These are phyloP conservation scores for Yarrowia sp. DNA, from an alignment of 805 yeast genomes.

Conservation along the genomic window DNA sequence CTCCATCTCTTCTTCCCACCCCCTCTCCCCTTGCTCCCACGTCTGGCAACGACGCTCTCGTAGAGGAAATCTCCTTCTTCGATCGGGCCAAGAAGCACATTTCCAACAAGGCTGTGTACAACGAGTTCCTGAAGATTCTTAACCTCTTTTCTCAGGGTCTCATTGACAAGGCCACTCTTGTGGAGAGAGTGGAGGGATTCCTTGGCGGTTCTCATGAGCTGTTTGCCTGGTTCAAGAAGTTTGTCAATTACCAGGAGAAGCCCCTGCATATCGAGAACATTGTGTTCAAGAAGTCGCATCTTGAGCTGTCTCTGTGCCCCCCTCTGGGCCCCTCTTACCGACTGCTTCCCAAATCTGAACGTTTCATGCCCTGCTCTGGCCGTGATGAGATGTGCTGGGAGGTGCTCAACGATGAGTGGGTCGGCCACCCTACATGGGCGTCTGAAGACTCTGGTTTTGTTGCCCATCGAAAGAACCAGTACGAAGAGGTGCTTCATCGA, in stretches of 20 bases:
- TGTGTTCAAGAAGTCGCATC: constrained; percentile 79
- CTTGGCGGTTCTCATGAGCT: constrained; percentile 78
- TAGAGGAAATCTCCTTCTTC: constrained; percentile 85
- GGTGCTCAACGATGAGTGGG: constrained; percentile 97
- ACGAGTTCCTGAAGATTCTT: constrained; percentile 84
- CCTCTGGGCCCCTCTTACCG: constrained; percentile 95
- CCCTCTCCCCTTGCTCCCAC: constrained; percentile 66
- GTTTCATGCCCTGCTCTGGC: constrained; percentile 96
- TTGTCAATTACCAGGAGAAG: constrained; percentile 82
- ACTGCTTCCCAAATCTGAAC: constrained; percentile 86
- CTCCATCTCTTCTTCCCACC: constrained; percentile 75
- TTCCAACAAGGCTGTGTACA: constrained; percentile 84
- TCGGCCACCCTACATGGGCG: constrained; percentile 99
- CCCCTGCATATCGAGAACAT: constrained; percentile 88
- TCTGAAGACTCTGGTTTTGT: constrained; percentile 98
- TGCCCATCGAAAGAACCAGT: constrained; percentile 98
- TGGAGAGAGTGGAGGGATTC: constrained; percentile 79
- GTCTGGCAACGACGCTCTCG: constrained; percentile 54
- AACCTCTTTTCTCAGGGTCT: constrained; percentile 88
- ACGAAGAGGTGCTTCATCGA: constrained; percentile 91
- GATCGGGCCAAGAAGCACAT: constrained; percentile 87
- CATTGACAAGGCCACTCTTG: constrained; percentile 75
- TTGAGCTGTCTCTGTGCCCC: constrained; percentile 86
- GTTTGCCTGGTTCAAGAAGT: constrained; percentile 85
- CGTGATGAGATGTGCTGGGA: constrained; percentile 99